Evolutionary conservation across 495 filamentous ascomycete genomes (phyloP).

Genomic region (Tuber aestivum): DNA sequence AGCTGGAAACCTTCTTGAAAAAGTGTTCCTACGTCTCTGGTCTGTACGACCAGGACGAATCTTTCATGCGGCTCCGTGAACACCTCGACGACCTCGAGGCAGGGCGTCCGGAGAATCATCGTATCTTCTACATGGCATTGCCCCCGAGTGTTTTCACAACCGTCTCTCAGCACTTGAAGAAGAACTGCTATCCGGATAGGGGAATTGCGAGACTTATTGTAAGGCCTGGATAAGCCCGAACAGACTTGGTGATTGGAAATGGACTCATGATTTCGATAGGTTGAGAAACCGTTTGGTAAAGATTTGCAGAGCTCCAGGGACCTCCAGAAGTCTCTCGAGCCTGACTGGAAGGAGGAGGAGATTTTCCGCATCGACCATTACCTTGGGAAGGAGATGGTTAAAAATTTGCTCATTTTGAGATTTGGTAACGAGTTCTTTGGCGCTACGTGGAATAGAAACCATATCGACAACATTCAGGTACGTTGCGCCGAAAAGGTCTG

Average conservation of each 20-base stretch:
- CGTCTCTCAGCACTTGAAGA: conserved; percentile 93
- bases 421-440: conserved; percentile 99
- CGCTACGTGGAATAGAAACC: conserved; percentile 97
- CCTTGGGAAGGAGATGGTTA: conserved; percentile 99
- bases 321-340: conserved; percentile 88
- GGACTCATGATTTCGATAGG: conserved; percentile 50
- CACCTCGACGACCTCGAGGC: conserved; percentile 86
- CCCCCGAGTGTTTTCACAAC: conserved; percentile 97
- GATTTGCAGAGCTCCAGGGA: conserved; percentile 90
- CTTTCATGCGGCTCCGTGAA: conserved; percentile 78
- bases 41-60: conserved; percentile 95
- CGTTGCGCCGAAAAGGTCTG: neutral
- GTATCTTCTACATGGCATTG: conserved; percentile 98
- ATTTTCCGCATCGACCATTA: conserved; percentile 99
- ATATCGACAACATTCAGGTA: conserved; percentile 93
- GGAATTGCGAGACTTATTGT: conserved; percentile 94
- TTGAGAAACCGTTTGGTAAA: conserved; percentile 99
- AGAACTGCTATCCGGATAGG: conserved; percentile 83
- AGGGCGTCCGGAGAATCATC: conserved; percentile 72
- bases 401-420: conserved; percentile 96
- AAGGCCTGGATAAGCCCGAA: conserved; percentile 38
- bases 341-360: conserved; percentile 99
- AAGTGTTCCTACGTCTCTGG: conserved; percentile 90
- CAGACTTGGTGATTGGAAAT: conserved; percentile 2
- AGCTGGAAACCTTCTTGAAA: conserved; percentile 79